A percentile compares a stretch with the other conserved stretches of the same genome.
Evolutionary conservation across 2,329 filamentous ascomycete genomes (phyloP).

Genomic region (Aspergillus sclerotialis): DNA sequence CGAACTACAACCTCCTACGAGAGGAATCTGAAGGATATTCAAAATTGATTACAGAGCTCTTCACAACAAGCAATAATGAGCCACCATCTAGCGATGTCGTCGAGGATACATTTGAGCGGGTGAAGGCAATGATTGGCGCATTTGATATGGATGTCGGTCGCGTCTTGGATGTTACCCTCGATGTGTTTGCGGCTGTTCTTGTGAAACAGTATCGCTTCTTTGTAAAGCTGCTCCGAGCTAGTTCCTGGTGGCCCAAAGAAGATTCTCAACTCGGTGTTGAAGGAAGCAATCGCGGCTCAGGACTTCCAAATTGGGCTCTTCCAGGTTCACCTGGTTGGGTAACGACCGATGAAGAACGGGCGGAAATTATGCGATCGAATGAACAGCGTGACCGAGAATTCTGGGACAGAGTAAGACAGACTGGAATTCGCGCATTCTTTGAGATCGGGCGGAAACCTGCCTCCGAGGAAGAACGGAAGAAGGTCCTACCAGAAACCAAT

Average conservation of each 20-base stretch:
- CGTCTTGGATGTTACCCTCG: slow-evolving; percentile 86
- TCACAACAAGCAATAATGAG: slow-evolving; percentile 72
- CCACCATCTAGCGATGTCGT: slow-evolving; percentile 69
- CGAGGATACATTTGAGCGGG: slow-evolving; percentile 78
- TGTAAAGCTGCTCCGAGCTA: slow-evolving; percentile 81
- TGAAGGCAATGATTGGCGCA: slow-evolving; percentile 91
- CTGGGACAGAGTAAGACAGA: slow-evolving; percentile 69
- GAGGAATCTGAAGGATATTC: slow-evolving; percentile 97
- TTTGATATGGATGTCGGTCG: slow-evolving; percentile 95
- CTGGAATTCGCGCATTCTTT: slow-evolving; percentile 79
- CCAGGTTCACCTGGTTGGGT: slow-evolving; percentile 61
- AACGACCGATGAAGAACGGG: slow-evolving; percentile 62
- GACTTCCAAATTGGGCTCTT: slow-evolving; percentile 79
- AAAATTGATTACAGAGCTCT: slow-evolving; percentile 91
- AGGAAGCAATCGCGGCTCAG: slow-evolving; percentile 38
- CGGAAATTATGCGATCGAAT: slow-evolving; percentile 49
- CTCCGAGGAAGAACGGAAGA: slow-evolving; percentile 51
- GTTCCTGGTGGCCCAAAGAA: slow-evolving; percentile 90
- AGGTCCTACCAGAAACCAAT: slow-evolving; percentile 36
- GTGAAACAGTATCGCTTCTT: slow-evolving; percentile 93
- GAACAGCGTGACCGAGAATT: slow-evolving; percentile 65
- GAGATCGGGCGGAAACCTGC: slow-evolving; percentile 71
- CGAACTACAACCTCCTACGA: slow-evolving; percentile 90
- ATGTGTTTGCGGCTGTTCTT: slow-evolving; percentile 88
- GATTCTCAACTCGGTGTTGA: slow-evolving; percentile 42